Conservation (phyloP, 495 filamentous ascomycete genomes). For the Hypoxylon rickii region DNA sequence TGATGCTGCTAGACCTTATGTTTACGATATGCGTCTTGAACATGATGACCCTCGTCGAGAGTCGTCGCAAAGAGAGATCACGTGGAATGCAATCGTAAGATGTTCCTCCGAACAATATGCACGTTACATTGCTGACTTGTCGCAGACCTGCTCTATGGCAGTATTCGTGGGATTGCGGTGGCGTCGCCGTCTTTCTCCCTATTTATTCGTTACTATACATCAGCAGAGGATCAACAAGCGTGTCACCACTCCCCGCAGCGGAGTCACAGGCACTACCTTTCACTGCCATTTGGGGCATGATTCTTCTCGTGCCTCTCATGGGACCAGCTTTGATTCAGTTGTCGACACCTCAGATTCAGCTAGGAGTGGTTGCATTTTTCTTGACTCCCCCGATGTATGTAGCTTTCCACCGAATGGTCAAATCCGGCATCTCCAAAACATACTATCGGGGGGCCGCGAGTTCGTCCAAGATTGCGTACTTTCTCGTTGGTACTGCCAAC, state of each 20-base stretch:
- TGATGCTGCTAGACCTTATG: constrained; percentile 5
- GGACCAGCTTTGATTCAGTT: background rate
- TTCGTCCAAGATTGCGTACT: constrained; percentile 2
- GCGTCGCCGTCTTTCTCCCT: constrained; percentile 3
- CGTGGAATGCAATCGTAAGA: constrained; percentile 4
- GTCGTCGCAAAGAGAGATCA: background rate
- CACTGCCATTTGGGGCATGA: constrained; percentile 1
- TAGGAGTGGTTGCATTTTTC: background rate
- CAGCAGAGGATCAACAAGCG: background rate
- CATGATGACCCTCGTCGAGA: constrained; percentile 8
- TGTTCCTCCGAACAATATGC: background rate
- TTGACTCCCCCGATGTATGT: background rate
- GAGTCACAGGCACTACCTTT: constrained; percentile 3
- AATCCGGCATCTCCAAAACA: background rate
- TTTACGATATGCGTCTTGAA: constrained; percentile 2
- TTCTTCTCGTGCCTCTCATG: constrained; percentile 1
- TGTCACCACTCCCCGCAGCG: background rate
- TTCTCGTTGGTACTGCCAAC: constrained; percentile 1
- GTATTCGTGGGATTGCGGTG: constrained; percentile 3
- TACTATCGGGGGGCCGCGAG: background rate
- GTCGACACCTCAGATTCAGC: background rate
- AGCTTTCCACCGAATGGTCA: background rate
- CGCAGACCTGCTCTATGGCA: constrained; percentile 2
- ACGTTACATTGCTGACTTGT: background rate
- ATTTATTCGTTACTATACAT: constrained; percentile 3